Base-by-base conservation (phyloP, 192 early-diverging fungal species). In the Rhizophagus clarus region DNA sequence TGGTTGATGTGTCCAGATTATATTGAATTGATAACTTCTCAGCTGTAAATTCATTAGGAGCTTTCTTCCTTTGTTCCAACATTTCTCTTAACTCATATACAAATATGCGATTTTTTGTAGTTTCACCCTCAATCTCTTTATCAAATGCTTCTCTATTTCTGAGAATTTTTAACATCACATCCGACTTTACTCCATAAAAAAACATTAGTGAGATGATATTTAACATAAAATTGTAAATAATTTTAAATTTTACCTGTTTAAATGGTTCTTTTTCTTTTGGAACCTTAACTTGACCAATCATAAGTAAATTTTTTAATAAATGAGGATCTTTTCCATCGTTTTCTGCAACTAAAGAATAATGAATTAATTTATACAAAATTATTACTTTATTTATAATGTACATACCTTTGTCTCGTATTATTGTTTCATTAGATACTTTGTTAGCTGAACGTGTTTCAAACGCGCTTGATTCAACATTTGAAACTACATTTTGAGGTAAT, bases 401-500 rank as follows among this genome's bases (percentile, higher is more conserved):
- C 11, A 3, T 37, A 70, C 68, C 32, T 70, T 70, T 70, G 22
- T 70, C 31, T 32, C 32, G 14, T 37, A 34, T 34, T 70, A 70
- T n/a, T 14, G 22, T 15, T 9, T 32, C 22, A 42, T 32, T 31
- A 37, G 68, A 69, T 37, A 34, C 22, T 70, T 24, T 31, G 22
- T n/a, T 37, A 22, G 31, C 2, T 20, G 67, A 29, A 69, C 42
- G 20, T 17, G 68, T 20, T 70, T 70, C 68, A 37, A 22, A 15
- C 11, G 68, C 68, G n/a, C 68, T 70, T n/a, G 68, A 70, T 70
- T 70, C 29, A 20, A 70, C 68, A 10, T 42, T 34, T 42, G 68
- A 70, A 70, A 34, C 15, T 22, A 69, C 9, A 70, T 70, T 31
- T 22, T 70, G 68, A 24, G 68, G 68, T 37, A 70, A 40, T 34